Conservation (phyloP, 257 asterid species). For the Striga asiatica region DNA sequence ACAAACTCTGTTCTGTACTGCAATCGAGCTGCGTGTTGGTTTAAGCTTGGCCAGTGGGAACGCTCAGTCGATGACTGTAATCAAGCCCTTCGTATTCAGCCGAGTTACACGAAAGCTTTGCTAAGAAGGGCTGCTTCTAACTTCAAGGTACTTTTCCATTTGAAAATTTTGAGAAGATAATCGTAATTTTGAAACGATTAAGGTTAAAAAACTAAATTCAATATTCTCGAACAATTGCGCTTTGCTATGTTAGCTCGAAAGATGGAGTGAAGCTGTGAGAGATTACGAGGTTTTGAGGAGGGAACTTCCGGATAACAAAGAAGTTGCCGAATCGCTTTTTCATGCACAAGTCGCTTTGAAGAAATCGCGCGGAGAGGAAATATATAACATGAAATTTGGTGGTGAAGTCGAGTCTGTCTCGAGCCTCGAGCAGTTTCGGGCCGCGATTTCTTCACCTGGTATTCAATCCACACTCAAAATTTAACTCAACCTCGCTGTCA, state of each 20-base stretch:
- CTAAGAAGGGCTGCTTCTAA: constrained; percentile 86
- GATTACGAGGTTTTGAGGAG: constrained; percentile 68
- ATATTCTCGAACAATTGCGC: not conserved
- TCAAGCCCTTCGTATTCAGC: constrained; percentile 70
- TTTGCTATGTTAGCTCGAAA: constrained; percentile 47
- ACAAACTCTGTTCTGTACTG: constrained; percentile 80
- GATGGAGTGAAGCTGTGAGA: constrained; percentile 78
- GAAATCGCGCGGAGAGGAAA: constrained; percentile 79
- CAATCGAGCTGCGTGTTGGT: constrained; percentile 97
- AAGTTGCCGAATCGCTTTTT: constrained; percentile 67
- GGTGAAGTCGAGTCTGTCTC: constrained; percentile 67
- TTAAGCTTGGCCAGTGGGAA: constrained; percentile 76
- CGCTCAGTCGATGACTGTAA: constrained; percentile 71
- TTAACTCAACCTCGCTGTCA: too few relatives aligned
- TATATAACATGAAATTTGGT: constrained; percentile 61
- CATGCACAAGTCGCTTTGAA: constrained; percentile 66
- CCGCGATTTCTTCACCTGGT: constrained; percentile 74
- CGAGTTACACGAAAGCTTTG: constrained; percentile 71
- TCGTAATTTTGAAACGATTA: not conserved
- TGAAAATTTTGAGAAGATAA: not conserved
- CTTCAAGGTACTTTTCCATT: constrained; percentile 76
- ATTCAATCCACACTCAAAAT: too few relatives aligned
- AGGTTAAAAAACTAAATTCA: not conserved
- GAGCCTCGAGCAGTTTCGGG: constrained; percentile 64
- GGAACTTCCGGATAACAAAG: constrained; percentile 59